A percentile compares a stretch with the other conserved stretches of the same genome.
Evolutionary conservation across 768 basidiomycete species (phyloP).

Genomic region (Paxillus involutus): DNA sequence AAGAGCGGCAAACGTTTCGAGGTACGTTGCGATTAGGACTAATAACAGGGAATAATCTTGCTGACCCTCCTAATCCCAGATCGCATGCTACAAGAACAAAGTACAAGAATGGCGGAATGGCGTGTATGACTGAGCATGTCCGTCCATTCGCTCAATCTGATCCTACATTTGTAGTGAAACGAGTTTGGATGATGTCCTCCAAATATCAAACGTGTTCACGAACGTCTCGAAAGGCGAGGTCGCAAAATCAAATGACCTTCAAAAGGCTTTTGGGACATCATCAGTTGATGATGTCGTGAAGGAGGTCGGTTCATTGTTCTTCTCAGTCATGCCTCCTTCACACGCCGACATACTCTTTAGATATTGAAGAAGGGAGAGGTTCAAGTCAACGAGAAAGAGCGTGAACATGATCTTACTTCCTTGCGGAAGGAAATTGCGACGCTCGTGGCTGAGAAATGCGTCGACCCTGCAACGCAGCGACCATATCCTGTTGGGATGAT

Average conservation of each 20-base stretch:
- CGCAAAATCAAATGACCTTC: conserved; percentile 84
- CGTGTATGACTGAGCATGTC: conserved; percentile 52
- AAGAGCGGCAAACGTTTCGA: conserved; percentile 98
- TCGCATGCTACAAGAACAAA: conserved; percentile 99
- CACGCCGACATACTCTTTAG: conserved; percentile 36
- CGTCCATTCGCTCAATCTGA: not conserved
- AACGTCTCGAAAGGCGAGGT: conserved; percentile 97
- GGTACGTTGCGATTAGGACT: conserved; percentile 38
- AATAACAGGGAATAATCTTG: not conserved
- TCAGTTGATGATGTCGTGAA: conserved; percentile 72
- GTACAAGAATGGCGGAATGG: conserved; percentile 95
- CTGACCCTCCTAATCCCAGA: conserved; percentile 41
- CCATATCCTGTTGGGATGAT: conserved; percentile 95
- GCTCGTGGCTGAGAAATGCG: conserved; percentile 92
- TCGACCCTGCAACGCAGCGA: conserved; percentile 85
- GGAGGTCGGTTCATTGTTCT: conserved; percentile 53
- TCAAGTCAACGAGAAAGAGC: conserved; percentile 96
- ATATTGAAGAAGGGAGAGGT: conserved; percentile 96
- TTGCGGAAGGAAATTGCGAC: conserved; percentile 90
- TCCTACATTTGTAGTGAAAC: conserved; percentile 62
- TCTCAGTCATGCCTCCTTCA: not conserved
- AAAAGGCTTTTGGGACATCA: conserved; percentile 86
- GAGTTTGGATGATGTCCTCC: conserved; percentile 91
- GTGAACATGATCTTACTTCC: conserved; percentile 84
- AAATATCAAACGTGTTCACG: conserved; percentile 92